A percentile compares a stretch with the other conserved stretches of the same genome.
phyloP scores from a whole-genome alignment of 495 filamentous ascomycete genomes.

The Neurospora pannonica region DNA sequence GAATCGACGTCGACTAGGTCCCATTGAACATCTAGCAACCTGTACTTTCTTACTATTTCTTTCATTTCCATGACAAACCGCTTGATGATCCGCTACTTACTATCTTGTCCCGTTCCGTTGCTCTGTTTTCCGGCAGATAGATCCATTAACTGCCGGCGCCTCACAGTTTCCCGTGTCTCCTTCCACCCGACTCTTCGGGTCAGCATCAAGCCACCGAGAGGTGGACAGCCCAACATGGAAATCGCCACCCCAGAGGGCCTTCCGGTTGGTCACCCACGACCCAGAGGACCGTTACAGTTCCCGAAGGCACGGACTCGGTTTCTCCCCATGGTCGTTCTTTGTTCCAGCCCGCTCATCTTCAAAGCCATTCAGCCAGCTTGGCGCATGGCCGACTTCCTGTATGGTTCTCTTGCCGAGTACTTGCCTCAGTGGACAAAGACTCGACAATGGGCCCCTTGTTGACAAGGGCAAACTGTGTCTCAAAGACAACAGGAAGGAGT shows the following conservation, averaged over 20 bases:
- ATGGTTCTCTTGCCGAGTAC: neutral
- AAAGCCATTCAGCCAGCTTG: neutral
- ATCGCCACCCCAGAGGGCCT: neutral
- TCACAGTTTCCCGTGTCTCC: neutral
- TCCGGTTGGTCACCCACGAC: neutral
- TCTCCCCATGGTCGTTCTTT: neutral
- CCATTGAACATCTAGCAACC: neutral
- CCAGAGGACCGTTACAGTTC: neutral
- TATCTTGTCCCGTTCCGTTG: neutral
- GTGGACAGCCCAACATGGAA: neutral
- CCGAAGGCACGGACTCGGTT: neutral
- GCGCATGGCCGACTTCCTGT: neutral
- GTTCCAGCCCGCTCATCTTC: neutral
- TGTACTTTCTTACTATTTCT: neutral
- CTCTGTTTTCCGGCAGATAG: neutral
- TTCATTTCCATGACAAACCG: neutral
- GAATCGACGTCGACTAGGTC: neutral
- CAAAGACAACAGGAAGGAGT: neutral
- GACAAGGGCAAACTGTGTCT: neutral
- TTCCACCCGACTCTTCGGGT: neutral
- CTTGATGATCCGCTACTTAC: neutral
- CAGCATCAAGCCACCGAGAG: neutral
- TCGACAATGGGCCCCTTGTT: neutral
- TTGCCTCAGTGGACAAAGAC: neutral
- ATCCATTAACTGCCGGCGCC: neutral